Evolutionary conservation across 108 stramenopile genomes (phyloP), one percentile per base, ranked within the genome.

Genomic region (Skeletonema menzelii): DNA sequence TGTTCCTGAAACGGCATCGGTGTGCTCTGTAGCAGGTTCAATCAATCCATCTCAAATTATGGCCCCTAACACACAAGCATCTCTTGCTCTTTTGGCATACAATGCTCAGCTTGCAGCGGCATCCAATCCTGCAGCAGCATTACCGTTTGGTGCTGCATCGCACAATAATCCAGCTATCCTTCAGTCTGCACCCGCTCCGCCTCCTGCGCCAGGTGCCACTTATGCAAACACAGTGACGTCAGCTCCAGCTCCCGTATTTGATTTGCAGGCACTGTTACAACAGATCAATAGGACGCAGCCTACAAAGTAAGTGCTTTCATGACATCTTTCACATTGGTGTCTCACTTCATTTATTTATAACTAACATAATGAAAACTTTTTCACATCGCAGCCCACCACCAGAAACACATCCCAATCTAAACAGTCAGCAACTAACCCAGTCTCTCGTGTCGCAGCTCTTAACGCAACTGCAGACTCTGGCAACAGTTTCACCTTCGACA

Each of bases 81-180:
- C 35, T 14, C 38, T 64, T 15, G 35, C 49, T 53, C 31, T 27
- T n/a, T 53, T 73, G 34, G 72, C 72, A 19, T 27, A 42, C 24
- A 73, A 73, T 65, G 63, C 72, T 1, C 63, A 73, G 19, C 53
- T 73, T 57, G 63, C 63, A 34, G 63, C 72, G n/a, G 72, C 72
- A 28, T 32, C 72, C 3, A n/a, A 34, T 22, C n/a, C 63, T 64
- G 38, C 53, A 13, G 56, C 56, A 38, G 30, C 56, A 14, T 28
- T 66, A 47, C 24, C 17, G 24, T 64, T 66, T 35, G 44, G 26
- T 26, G 27, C 46, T 13, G 47, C 42, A 22, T 28, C 44, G 62
- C 19, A 53, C 10, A 53, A 10, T 53, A 53, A 53, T 53, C 38
- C 44, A 27, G 27, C 13, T 17, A 28, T 24, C 17, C 42, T 27